Evolutionary conservation across 495 filamentous ascomycete genomes (phyloP), one percentile per base, ranked within the genome.

Genomic region (Aspergillus sclerotioniger): DNA sequence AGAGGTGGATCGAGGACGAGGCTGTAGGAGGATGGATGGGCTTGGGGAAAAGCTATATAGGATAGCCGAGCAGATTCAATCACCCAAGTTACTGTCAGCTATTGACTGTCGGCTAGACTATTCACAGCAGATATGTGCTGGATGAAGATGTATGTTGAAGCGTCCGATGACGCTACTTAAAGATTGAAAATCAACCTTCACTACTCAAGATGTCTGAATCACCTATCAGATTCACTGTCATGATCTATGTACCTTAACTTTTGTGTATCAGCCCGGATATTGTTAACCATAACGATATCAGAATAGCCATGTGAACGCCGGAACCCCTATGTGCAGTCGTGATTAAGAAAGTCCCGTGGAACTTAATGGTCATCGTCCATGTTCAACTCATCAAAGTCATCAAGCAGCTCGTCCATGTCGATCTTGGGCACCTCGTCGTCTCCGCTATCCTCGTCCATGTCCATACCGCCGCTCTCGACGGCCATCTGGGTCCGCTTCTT

Each of bases 371-470:
- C 64, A 61, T 88, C 87, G 33, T 84, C 68, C 65, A 92, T 85
- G 33, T 80, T 83, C 64, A 92, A 70, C 61, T 91, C 90, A 60
- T 93, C 90, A 79, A 96, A 92, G 71, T 94, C 91, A 74, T 96
- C 91, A 59, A 95, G 80, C 63, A 96, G 66, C 70, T 95, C 89
- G 25, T 94, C 85, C 85, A 96, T 85, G 66, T 83, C 80, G 65
- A 96, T 87, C 70, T 87, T 79, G 9, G 91, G 91, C 29, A 80
- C 82, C 20, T 85, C 88, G 29, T 86, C 87, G n/a, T 86, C 89
- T 28, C 75, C 77, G 16, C 76, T 81, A 28, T 81, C 82, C 63
- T 90, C 87, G 46, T 81, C 85, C 60, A 86, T 86, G 79, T 87
- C 71, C 52, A 63, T 67, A 1, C 51, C 62, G 28, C 51, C 59